Base-by-base conservation (phyloP, 805 yeast genomes). In the Maudiozyma serrabonitensis region DNA sequence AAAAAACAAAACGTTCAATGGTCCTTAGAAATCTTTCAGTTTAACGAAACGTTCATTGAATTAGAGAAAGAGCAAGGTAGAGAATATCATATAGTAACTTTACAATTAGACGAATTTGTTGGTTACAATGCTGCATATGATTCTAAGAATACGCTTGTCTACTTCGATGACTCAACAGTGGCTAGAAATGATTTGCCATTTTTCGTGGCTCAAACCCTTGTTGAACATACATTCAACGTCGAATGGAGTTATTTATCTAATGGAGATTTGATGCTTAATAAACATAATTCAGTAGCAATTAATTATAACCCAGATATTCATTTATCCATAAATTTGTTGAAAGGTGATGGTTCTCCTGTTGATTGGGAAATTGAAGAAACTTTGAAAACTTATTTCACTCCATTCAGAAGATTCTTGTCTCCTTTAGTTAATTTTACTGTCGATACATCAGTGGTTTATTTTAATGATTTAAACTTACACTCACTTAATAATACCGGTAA, bases 371-470 rank as follows among this genome's bases (percentile, higher is more conserved):
- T 87, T 43, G 81, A 76, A 13, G 51, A 66, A 1, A 76, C 84
- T 5, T 56, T 82, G 11, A 60, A 71, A n/a, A 58, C 64, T 16
- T 64, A 70, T 50, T 79, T 88, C 55, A 59, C 70, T 1, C 84
- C 87, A 1, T 74, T 86, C 26, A 68, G 86, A 46, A 56, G 69
- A 1, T 66, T 71, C 25, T 68, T 90, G 47, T 61, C 73, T 7
- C 75, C 76, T 35, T 74, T 79, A 53, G 77, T 88, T 32, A 82
- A 84, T 56, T 80, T 91, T 60, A 78, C 90, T 4, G 72, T 90
- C 23, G 91, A 87, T 56, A 74, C 95, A 1, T 95, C 87, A 62
- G 75, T 87, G 37, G 84, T 83, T 52, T 84, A 84, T 64, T 87
- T 57, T 50, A 64, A 72, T 23, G 73, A 70, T 46, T 56, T 71